phyloP scores from a whole-genome alignment of 169 alveolate species.

The Eimeria praecox region DNA sequence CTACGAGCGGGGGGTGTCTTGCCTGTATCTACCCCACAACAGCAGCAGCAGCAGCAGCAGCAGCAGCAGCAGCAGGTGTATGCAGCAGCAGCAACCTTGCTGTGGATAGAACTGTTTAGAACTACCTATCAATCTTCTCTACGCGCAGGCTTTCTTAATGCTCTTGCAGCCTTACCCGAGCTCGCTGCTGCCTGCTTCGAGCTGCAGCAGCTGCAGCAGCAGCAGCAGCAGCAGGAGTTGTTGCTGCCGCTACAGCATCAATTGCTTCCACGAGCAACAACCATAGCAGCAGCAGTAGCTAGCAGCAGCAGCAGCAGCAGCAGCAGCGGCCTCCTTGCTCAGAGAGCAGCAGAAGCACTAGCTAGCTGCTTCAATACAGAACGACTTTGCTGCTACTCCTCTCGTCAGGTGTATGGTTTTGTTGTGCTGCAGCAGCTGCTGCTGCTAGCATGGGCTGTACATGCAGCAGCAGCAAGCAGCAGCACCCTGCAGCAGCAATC shows the following conservation, averaged over 20 bases:
- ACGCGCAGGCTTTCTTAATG: slow-evolving; percentile 1
- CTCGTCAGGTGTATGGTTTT: slow-evolving; percentile 56
- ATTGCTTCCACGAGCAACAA: slow-evolving; percentile 41
- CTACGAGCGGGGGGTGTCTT: slow-evolving; percentile 15
- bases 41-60: slow-evolving; percentile 50
- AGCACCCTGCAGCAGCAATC: slow-evolving; percentile 35
- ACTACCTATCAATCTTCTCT: slow-evolving; percentile 27
- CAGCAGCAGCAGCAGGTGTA: slow-evolving; percentile 69
- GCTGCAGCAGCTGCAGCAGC: slow-evolving; percentile 78
- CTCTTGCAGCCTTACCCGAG: slow-evolving; percentile 29
- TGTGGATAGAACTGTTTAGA: slow-evolving; percentile 57
- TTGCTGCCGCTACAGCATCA: background rate
- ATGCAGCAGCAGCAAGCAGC: slow-evolving; percentile 42
- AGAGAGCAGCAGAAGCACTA: slow-evolving; percentile 47
- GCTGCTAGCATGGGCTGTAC: slow-evolving; percentile 75
- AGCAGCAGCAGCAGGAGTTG: slow-evolving; percentile 55
- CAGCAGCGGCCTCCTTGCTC: slow-evolving; percentile 26
- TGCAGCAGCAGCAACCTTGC: slow-evolving; percentile 70
- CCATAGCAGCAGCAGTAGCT: slow-evolving; percentile 19
- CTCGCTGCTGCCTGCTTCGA: slow-evolving; percentile 72
- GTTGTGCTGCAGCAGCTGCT: slow-evolving; percentile 66
- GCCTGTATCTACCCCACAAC: background rate
- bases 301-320: slow-evolving; percentile 56
- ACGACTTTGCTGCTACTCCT: background rate
- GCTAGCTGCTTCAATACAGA: slow-evolving; percentile 38